Evolutionary conservation across 768 basidiomycete species (phyloP), one percentile per base, ranked within the genome.

Genomic region (Panus rudis): DNA sequence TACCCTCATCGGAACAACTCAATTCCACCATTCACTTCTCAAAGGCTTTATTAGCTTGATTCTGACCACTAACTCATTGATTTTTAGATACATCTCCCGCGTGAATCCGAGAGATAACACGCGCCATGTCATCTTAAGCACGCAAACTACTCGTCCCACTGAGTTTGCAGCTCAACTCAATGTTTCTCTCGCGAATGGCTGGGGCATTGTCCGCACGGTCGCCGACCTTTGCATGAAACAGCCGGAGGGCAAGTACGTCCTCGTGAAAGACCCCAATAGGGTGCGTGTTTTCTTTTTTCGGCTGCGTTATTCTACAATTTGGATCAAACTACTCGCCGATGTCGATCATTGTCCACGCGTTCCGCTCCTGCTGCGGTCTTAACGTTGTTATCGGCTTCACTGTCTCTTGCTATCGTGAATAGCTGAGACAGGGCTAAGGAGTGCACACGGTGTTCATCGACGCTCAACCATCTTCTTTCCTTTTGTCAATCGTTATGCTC

Each of bases 181-280:
- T 62, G 83, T 99, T 27, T 94, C 92, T 21, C 68, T 98, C 42
- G 70, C 87, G 25, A 98, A 98, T 59, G 96, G 96, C 10, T 99
- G 96, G 96, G 96, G 96, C 42, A 97, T 99, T 56, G 90, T 98
- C 24, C 76, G 96, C 47, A 94, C 89, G 11, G 83, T 99, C 46
- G 85, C 89, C 22, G 96, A 99, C 57, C 65, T 98, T 47, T 89
- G 87, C 63, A 79, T 96, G 80, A 92, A 93, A 64, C 84, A 92
- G 81, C 90, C 91, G 17, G 94, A 98, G 64, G 96, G 96, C 62
- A 96, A 96, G 63, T 99, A 97, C 60, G 87, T 98, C 12, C 70
- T 99, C 21, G 81, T 99, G 41, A 96, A 94, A 67, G 96, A 99
- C 64, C 94, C 96, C 14, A 98, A 98, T 75, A 91, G 80, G 80